A percentile compares a stretch with the other conserved stretches of the same genome.
phyloP scores from a whole-genome alignment of 2,329 filamentous ascomycete genomes.

The Fusarium robinianum region DNA sequence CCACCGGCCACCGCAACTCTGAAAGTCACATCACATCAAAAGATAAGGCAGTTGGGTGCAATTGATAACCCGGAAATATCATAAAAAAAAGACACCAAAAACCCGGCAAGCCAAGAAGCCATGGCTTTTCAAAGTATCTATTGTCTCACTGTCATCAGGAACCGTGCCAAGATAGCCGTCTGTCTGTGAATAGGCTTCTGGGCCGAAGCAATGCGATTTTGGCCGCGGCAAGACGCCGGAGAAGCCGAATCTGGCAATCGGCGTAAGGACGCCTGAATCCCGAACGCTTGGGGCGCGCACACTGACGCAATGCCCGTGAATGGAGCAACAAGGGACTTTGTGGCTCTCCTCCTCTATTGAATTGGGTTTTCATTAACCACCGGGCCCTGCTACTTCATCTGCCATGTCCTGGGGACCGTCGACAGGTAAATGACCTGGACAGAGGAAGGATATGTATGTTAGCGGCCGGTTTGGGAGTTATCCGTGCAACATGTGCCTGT shows the following conservation, averaged over 20 bases:
- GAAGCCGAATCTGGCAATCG: slow-evolving; percentile 32
- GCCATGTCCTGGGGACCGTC: too few species aligned
- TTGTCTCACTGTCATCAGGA: neutral
- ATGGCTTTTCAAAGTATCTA: neutral
- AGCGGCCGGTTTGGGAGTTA: too few species aligned
- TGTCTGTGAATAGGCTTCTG: slow-evolving; percentile 8
- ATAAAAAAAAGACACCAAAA: neutral
- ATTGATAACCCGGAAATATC: neutral
- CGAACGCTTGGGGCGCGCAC: slow-evolving; percentile 27
- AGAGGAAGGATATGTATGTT: too few species aligned
- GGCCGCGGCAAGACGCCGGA: slow-evolving; percentile 21
- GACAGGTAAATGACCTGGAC: too few species aligned
- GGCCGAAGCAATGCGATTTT: slow-evolving; percentile 35
- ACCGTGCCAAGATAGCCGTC: neutral
- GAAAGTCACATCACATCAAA: slow-evolving; percentile 6
- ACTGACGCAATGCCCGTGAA: slow-evolving; percentile 37
- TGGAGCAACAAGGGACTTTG: too few species aligned
- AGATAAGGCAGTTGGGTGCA: slow-evolving; percentile 4
- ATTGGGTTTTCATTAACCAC: too few species aligned
- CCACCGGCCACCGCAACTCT: slow-evolving; percentile 1
- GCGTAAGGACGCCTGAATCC: slow-evolving; percentile 22
- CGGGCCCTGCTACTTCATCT: too few species aligned
- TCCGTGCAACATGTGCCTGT: too few species aligned
- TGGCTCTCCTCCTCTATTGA: too few species aligned
- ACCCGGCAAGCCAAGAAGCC: slow-evolving; percentile 3